phyloP scores from a whole-genome alignment of 1,284 basidiomycete genomes.

The Ceratorhiza oryzae-sativae region DNA sequence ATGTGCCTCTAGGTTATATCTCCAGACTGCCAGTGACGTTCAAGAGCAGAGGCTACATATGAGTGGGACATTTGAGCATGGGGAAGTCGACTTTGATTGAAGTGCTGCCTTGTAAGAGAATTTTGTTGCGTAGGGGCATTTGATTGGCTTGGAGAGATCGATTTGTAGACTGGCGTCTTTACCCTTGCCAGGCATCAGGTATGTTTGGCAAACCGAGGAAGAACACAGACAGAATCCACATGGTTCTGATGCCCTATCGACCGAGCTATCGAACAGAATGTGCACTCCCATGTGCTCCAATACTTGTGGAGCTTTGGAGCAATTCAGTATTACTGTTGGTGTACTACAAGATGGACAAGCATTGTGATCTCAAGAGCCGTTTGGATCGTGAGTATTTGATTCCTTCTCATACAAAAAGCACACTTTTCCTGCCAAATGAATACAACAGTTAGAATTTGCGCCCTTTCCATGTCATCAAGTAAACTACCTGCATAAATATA shows the following conservation, averaged over 20 bases:
- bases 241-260: background rate
- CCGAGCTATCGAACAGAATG: background rate
- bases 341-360: background rate
- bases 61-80: constrained; percentile 1
- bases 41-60: background rate
- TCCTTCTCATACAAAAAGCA: background rate
- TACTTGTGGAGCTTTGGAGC: background rate
- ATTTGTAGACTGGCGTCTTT: background rate
- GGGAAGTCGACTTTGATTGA: background rate
- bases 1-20: background rate
- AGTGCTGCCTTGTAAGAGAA: background rate
- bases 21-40: background rate
- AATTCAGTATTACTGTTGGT: background rate
- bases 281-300: background rate
- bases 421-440: background rate
- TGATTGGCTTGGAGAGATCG: background rate
- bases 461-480: background rate
- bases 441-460: background rate
- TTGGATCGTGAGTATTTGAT: background rate
- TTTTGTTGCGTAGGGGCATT: background rate
- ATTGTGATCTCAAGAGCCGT: background rate
- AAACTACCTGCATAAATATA: background rate
- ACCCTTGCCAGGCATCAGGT: background rate
- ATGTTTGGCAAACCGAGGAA: background rate
- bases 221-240: background rate